Base-by-base conservation (phyloP, 257 asterid species). In the Solanum appendiculatum region DNA sequence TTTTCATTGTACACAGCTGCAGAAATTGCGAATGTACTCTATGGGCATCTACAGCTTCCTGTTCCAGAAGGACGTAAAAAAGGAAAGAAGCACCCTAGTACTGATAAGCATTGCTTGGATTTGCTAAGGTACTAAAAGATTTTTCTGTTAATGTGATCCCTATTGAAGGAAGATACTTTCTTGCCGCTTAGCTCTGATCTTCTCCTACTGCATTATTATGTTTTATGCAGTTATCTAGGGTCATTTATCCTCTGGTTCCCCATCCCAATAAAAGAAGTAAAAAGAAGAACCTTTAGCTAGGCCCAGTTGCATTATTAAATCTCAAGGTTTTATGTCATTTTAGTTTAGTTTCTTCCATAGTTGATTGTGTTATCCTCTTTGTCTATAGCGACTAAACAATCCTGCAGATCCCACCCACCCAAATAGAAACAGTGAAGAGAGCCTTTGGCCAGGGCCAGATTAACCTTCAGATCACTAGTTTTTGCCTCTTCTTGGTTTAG, bases 41-140 rank as follows among this genome's bases (percentile, higher is more conserved):
- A 94, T 89, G 97, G 89, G 85, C 99, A 93, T 92, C 94, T 97
- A 94, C 95, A 95, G 92, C 96, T 97, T 85, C 98, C 99, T 88
- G 87, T 91, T 88, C 98, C 97, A 8, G 98, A 94, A 88, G 97
- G 98, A 78, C 81, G 81, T 74, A 89, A 31, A 40, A 88, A 86
- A 85, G 98, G 98, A 92, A 97, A 95, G 82, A 94, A 93, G 85
- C 99, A 97, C 90, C 98, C 94, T 51, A 97, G 99, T 87, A 97
- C 99, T 12, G 98, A 94, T 91, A 97, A 95, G 84, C 96, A 93
- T 90, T 94, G 98, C 87, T 89, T 97, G 91, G 98, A 95, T 90
- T 85, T 91, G 91, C 93, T 97, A 86, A 95, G 99, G 99, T 96
- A 95, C 86, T 85, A 80, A 89, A 86, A 48, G 21, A 78, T 78